Percentiles rank a stretch among this genome's conserved stretches.
Conservation (phyloP, 2,329 filamentous ascomycete genomes). For the Volutella citrinella region DNA sequence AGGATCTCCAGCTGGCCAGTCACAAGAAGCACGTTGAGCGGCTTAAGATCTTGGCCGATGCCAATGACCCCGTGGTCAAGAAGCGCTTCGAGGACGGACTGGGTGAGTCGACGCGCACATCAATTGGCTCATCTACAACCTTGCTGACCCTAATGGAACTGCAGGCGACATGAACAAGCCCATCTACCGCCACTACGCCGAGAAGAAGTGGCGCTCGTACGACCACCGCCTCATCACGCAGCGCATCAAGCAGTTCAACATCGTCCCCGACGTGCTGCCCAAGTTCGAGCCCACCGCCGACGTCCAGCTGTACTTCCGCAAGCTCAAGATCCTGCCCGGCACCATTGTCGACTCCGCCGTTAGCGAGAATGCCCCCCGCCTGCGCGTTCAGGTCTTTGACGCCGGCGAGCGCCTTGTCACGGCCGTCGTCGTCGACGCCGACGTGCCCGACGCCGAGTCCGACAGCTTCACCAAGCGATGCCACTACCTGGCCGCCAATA, state of each 20-base stretch:
- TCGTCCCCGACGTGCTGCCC: slow-evolving; percentile 85
- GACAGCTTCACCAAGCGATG: slow-evolving; percentile 79
- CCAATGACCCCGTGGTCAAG: slow-evolving; percentile 93
- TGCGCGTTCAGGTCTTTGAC: slow-evolving; percentile 84
- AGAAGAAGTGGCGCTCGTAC: slow-evolving; percentile 84
- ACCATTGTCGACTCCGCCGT: slow-evolving; percentile 72
- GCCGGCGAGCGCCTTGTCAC: slow-evolving; percentile 77
- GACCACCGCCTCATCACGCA: slow-evolving; percentile 77
- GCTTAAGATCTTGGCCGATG: slow-evolving; percentile 86
- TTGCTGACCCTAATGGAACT: not conserved
- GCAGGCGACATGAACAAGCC: slow-evolving; percentile 93
- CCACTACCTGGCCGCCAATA: slow-evolving; percentile 78
- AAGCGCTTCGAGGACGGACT: slow-evolving; percentile 88
- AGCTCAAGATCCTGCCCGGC: slow-evolving; percentile 68
- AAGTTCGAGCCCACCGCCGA: slow-evolving; percentile 75
- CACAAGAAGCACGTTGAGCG: slow-evolving; percentile 71
- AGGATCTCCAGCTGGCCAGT: slow-evolving; percentile 64
- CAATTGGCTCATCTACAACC: not conserved
- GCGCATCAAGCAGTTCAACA: slow-evolving; percentile 79
- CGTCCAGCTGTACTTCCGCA: slow-evolving; percentile 77
- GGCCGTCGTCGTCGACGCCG: slow-evolving; percentile 82
- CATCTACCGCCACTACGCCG: slow-evolving; percentile 87
- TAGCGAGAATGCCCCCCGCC: slow-evolving; percentile 69
- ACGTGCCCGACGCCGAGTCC: slow-evolving; percentile 75
- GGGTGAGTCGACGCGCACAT: slow-evolving; percentile 63